A percentile compares a stretch with the other conserved stretches of the same genome.
These are phyloP conservation scores for Gypsophila paniculata DNA, from an alignment of 179 eudicot species.

Conservation along the genomic window DNA sequence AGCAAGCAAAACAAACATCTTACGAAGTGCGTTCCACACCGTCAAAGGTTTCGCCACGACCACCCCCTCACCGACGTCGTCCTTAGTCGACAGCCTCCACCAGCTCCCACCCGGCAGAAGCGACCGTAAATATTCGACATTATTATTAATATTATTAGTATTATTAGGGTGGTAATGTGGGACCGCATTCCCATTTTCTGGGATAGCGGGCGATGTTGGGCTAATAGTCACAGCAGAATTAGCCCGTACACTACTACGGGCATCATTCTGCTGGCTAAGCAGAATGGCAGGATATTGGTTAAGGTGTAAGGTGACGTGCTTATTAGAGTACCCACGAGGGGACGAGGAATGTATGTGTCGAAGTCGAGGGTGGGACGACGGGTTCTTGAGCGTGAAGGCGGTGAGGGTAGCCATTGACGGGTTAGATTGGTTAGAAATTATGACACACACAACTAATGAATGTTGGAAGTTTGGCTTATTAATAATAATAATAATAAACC, in stretches of 20 bases:
- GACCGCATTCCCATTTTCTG: background rate
- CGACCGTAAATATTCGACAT: constrained; percentile 22
- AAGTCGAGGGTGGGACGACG: background rate
- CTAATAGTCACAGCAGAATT: background rate
- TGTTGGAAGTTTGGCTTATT: no score
- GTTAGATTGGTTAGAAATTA: no score
- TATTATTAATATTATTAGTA: background rate
- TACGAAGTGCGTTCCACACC: constrained; percentile 57
- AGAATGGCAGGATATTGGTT: background rate
- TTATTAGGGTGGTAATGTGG: no score
- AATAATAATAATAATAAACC: no score
- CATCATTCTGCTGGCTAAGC: background rate
- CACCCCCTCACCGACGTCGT: constrained; percentile 27
- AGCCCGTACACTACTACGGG: background rate
- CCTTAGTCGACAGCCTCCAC: constrained; percentile 67
- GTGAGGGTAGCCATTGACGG: background rate
- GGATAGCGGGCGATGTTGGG: background rate
- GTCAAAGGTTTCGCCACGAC: constrained; percentile 71
- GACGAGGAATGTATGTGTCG: background rate
- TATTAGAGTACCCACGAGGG: background rate
- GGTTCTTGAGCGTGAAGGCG: background rate
- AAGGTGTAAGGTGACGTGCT: background rate
- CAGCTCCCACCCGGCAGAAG: constrained; percentile 77
- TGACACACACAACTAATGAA: no score
- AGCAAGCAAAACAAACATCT: constrained; percentile 76